Base-by-base conservation (phyloP, 2,329 filamentous ascomycete genomes). In the Scedosporium boydii region DNA sequence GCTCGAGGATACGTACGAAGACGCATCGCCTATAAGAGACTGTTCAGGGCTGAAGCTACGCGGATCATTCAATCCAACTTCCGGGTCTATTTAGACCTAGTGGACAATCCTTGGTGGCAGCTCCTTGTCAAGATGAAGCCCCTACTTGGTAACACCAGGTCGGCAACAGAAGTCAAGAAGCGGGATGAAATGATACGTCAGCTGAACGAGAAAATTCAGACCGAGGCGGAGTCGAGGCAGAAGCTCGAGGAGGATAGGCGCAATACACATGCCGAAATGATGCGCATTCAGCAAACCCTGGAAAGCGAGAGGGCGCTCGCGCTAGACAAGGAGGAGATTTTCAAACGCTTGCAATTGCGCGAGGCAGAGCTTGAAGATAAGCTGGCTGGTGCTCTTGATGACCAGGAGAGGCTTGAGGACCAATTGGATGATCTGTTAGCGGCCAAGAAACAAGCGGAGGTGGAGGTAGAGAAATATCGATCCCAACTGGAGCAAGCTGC, bases 271-370 rank as follows among this genome's bases (percentile, higher is more conserved):
- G 81, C 87, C 14, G 95, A 99, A 70, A 88, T 97, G 69, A 85
- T 93, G 67, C 87, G 90, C 38, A 90, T 98, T 57, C 93, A 97
- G 72, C 91, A 98, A 69, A 96, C 91, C 0, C 81, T 99, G 1
- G 96, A 99, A 73, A 96, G 93, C 67, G 96, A 99, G 75, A 87
- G 95, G 59, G 91, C 93, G n/a, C 81, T 99, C 51, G 95, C 95
- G 1, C 79, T 99, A 4, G 95, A 99, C 75, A 99, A 99, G 73
- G 96, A 99, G 72, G 95, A 99, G 70, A 99, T 99, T 64, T 99
- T 98, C 80, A 96, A 93, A 72, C 86, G 96, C n/a, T 80, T 99
- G 23, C 95, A 97, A 71, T 79, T 88, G 61, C 89, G 95, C n/a
- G 95, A 99, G 75, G 83, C 87, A 10, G 93, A 99, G 72, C 82